Conservation (phyloP, 352 stramenopile genomes). For the Phytophthora macrochlamydospora region DNA sequence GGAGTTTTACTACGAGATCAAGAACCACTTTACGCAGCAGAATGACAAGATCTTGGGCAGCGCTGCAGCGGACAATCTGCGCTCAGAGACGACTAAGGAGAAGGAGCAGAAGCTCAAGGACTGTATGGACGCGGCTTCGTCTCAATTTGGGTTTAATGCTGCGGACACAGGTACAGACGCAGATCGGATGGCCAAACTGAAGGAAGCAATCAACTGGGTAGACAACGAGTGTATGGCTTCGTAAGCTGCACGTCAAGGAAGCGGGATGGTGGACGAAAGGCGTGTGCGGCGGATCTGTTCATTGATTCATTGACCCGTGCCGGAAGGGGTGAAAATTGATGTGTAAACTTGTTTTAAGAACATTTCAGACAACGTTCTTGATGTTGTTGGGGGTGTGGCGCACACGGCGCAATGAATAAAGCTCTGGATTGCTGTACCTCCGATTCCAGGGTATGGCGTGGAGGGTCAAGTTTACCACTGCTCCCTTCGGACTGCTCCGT, state of each 20-base stretch:
- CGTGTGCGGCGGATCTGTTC: too few species aligned
- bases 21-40: constrained; percentile 26
- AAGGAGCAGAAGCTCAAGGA: constrained; percentile 21
- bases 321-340: too few species aligned
- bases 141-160: constrained; percentile 14
- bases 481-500: too few species aligned
- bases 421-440: too few species aligned
- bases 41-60: constrained; percentile 20
- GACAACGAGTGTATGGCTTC: constrained; percentile 15
- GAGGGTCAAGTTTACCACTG: too few species aligned
- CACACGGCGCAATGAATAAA: too few species aligned
- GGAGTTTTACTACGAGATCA: constrained; percentile 51
- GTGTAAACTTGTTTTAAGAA: too few species aligned
- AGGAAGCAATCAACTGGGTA: constrained; percentile 24
- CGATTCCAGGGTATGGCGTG: too few species aligned
- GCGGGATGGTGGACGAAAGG: too few species aligned
- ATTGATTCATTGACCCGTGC: too few species aligned
- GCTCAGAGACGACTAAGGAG: constrained; percentile 4
- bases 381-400: too few species aligned
- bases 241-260: not conserved
- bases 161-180: not conserved
- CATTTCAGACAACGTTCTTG: too few species aligned
- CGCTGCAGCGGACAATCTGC: constrained; percentile 14
- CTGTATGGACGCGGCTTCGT: constrained; percentile 26
- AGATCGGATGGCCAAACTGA: constrained; percentile 17